A percentile compares a stretch with the other conserved stretches of the same genome.
phyloP scores from a whole-genome alignment of 2,329 filamentous ascomycete genomes.

The Penicillium sp. region DNA sequence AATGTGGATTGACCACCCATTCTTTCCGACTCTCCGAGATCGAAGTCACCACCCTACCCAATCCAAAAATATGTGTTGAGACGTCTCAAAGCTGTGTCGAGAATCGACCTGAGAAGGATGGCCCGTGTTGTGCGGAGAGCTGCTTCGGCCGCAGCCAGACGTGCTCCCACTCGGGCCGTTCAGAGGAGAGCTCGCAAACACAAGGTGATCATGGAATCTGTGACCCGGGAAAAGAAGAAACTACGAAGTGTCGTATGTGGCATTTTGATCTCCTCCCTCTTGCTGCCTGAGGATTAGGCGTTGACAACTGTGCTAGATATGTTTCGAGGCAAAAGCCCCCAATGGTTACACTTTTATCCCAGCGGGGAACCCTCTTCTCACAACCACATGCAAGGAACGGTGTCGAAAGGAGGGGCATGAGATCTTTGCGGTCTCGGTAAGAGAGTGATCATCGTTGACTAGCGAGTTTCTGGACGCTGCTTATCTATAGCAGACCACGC shows the following conservation, averaged over 20 bases:
- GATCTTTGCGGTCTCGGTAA: constrained; percentile 57
- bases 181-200: constrained; percentile 41
- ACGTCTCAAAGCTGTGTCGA: constrained; percentile 17
- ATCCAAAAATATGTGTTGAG: constrained; percentile 16
- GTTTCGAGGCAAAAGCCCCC: constrained; percentile 51
- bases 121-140: constrained; percentile 34
- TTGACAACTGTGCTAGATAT: constrained; percentile 45
- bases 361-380: constrained; percentile 55
- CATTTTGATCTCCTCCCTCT: not conserved
- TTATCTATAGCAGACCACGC: constrained; percentile 42
- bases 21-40: not conserved
- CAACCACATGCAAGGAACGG: constrained; percentile 54
- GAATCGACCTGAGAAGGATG: constrained; percentile 28
- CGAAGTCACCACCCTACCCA: not conserved
- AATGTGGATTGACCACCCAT: constrained; percentile 13
- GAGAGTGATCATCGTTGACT: constrained; percentile 19
- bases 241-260: constrained; percentile 48
- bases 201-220: constrained; percentile 54
- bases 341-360: constrained; percentile 57
- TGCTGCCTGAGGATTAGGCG: not conserved
- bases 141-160: constrained; percentile 31
- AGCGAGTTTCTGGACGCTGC: constrained; percentile 4
- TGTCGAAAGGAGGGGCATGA: constrained; percentile 51
- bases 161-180: constrained; percentile 29
- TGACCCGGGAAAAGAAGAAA: constrained; percentile 57